A percentile compares a stretch with the other conserved stretches of the same genome.
Conservation (phyloP, 148 eudicot species). For the Chenopodium quinoa region DNA sequence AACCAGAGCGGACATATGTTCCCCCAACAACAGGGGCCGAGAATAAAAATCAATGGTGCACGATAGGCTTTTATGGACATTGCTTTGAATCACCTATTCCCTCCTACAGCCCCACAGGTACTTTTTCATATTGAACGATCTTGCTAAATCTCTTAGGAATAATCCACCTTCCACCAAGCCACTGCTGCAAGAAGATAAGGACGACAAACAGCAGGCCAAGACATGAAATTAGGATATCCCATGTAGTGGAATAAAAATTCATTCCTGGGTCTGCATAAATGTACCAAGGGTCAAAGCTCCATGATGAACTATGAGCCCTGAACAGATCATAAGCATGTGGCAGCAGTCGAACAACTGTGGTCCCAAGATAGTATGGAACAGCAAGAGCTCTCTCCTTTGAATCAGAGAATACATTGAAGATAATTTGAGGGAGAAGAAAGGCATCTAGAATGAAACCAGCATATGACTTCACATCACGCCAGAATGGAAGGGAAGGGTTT, state of each 20-base stretch:
- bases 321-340: conserved; percentile 76
- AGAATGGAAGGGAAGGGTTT: conserved; percentile 37
- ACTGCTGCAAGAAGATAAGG: conserved; percentile 64
- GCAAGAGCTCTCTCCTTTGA: conserved; percentile 51
- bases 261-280: conserved; percentile 69
- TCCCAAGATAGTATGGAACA: conserved; percentile 59
- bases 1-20: background rate
- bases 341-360: conserved; percentile 62
- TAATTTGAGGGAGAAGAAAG: conserved; percentile 75
- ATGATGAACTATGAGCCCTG: conserved; percentile 51
- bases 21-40: conserved; percentile 16
- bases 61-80: background rate
- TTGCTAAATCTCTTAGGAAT: conserved; percentile 59
- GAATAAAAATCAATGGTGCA: background rate
- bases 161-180: conserved; percentile 64
- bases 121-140: conserved; percentile 51
- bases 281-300: conserved; percentile 41
- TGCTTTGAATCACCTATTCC: conserved; percentile 7
- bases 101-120: conserved; percentile 39
- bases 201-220: conserved; percentile 45
- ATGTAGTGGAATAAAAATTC: conserved; percentile 63
- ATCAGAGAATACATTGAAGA: conserved; percentile 57
- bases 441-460: conserved; percentile 74
- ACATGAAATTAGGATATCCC: conserved; percentile 69
- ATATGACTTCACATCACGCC: conserved; percentile 72